These are phyloP conservation scores for Prototheca cutis DNA, from an alignment of 163 green algal species.

Conservation along the genomic window DNA sequence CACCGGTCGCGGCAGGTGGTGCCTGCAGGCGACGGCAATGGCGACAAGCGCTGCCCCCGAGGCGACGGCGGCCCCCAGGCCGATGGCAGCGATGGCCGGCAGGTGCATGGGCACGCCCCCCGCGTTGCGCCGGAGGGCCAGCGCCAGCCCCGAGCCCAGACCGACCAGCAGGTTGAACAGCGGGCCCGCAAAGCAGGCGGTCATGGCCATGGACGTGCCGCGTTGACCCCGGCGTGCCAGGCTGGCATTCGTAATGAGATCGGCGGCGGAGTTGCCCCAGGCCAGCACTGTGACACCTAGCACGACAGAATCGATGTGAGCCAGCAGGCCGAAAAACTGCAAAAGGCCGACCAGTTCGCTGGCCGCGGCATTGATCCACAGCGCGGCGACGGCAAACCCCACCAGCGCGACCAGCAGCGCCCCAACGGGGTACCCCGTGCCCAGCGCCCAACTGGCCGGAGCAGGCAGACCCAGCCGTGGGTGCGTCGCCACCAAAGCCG, in stretches of 20 bases:
- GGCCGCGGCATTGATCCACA: slow-evolving; percentile 65
- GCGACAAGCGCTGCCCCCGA: slow-evolving; percentile 48
- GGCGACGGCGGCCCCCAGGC: slow-evolving; percentile 44
- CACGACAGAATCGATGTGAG: slow-evolving; percentile 47
- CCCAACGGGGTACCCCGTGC: slow-evolving; percentile 18
- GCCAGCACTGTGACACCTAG: slow-evolving; percentile 84
- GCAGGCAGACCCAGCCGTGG: background rate
- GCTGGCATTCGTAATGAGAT: slow-evolving; percentile 74
- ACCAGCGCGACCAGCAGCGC: slow-evolving; percentile 30
- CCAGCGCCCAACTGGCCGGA: slow-evolving; percentile 9
- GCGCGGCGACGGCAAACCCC: slow-evolving; percentile 65
- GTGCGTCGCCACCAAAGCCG: slow-evolving; percentile 25
- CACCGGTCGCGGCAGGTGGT: slow-evolving; percentile 37
- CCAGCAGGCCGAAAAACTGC: slow-evolving; percentile 51
- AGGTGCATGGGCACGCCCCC: slow-evolving; percentile 27
- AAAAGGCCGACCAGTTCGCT: slow-evolving; percentile 59
- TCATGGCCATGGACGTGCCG: slow-evolving; percentile 71
- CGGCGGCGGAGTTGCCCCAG: slow-evolving; percentile 83
- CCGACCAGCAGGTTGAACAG: slow-evolving; percentile 87
- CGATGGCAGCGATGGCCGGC: slow-evolving; percentile 45
- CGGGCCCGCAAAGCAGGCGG: slow-evolving; percentile 83
- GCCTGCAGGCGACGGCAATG: slow-evolving; percentile 37
- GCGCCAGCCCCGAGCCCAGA: slow-evolving; percentile 44
- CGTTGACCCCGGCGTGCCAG: slow-evolving; percentile 50
- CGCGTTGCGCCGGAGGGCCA: background rate